Evolutionary conservation across 2,329 filamentous ascomycete species (phyloP).

Genomic region (Diaporthe velutina): DNA sequence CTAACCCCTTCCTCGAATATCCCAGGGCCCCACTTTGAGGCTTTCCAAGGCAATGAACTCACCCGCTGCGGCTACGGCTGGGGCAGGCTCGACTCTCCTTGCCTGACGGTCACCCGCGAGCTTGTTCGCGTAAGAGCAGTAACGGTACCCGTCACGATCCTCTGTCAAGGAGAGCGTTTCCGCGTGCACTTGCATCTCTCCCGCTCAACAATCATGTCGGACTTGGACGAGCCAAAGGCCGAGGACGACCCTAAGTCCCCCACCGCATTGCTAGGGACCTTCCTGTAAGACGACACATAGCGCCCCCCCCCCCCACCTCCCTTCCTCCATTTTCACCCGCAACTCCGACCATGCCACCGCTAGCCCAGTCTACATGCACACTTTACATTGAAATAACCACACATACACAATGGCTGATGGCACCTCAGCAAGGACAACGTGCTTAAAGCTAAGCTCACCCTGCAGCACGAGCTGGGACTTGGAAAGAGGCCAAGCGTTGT

Average conservation of each 20-base stretch:
- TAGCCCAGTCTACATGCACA: no score
- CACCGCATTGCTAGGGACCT: constrained; percentile 29
- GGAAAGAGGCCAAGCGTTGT: constrained; percentile 59
- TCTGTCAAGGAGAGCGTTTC: neutral
- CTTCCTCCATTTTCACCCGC: neutral
- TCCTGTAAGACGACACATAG: constrained; percentile 30
- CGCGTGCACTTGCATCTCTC: neutral
- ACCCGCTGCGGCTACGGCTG: neutral
- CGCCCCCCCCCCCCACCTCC: neutral
- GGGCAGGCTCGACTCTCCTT: neutral
- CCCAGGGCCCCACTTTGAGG: neutral
- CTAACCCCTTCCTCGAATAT: neutral
- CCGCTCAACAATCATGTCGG: constrained; percentile 8
- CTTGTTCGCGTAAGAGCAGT: neutral
- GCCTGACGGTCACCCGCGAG: neutral
- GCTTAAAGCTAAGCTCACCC: constrained; percentile 54
- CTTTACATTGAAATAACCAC: neutral
- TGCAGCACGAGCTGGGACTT: constrained; percentile 59
- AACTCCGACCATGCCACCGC: neutral
- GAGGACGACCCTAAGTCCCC: constrained; percentile 34
- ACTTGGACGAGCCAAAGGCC: neutral
- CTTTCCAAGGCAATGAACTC: neutral
- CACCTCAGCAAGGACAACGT: constrained; percentile 47
- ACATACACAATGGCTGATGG: neutral
- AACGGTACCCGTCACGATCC: neutral